Evolutionary conservation across 2,329 filamentous ascomycete species (phyloP).

Genomic region (Phialophora macrospora): DNA sequence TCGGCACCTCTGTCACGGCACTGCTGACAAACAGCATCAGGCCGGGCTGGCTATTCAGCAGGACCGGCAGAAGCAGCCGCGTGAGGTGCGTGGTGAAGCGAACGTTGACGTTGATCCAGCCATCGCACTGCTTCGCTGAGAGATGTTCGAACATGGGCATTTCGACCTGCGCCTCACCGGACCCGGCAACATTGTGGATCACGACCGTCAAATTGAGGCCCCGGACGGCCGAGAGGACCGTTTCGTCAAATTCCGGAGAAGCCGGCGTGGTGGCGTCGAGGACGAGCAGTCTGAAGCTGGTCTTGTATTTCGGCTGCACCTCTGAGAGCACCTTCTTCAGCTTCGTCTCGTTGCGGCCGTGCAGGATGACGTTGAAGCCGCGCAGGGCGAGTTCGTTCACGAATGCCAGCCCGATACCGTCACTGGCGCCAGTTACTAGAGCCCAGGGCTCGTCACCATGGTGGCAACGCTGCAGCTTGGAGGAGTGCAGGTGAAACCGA

Average conservation of each 20-base stretch:
- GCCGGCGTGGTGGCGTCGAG: constrained; percentile 49
- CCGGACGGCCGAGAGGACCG: constrained; percentile 39
- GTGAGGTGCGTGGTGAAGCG: constrained; percentile 59
- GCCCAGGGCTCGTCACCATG: constrained; percentile 48
- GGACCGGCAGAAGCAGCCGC: constrained; percentile 51
- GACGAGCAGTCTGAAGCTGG: constrained; percentile 49
- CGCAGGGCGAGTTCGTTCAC: constrained; percentile 55
- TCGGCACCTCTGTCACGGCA: constrained; percentile 48
- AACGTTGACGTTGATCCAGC: constrained; percentile 55
- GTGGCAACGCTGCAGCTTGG: constrained; percentile 21
- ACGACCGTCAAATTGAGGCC: constrained; percentile 57
- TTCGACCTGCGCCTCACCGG: constrained; percentile 23
- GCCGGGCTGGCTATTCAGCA: constrained; percentile 49
- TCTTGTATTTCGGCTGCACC: constrained; percentile 50
- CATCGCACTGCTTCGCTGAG: constrained; percentile 47
- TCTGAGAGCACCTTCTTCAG: constrained; percentile 50
- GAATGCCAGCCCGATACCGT: constrained; percentile 61
- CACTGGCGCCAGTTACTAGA: constrained; percentile 60
- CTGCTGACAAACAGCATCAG: constrained; percentile 60
- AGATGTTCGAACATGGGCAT: constrained; percentile 48
- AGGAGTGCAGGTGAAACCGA: constrained; percentile 18
- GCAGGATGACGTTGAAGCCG: constrained; percentile 63
- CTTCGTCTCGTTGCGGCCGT: constrained; percentile 60
- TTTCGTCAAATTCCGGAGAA: constrained; percentile 37
- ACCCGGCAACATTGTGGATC: constrained; percentile 63